Percentiles rank a stretch among this genome's conserved stretches.
Evolutionary conservation across 2,329 filamentous ascomycete species (phyloP).

Genomic region (Apiospora marii): DNA sequence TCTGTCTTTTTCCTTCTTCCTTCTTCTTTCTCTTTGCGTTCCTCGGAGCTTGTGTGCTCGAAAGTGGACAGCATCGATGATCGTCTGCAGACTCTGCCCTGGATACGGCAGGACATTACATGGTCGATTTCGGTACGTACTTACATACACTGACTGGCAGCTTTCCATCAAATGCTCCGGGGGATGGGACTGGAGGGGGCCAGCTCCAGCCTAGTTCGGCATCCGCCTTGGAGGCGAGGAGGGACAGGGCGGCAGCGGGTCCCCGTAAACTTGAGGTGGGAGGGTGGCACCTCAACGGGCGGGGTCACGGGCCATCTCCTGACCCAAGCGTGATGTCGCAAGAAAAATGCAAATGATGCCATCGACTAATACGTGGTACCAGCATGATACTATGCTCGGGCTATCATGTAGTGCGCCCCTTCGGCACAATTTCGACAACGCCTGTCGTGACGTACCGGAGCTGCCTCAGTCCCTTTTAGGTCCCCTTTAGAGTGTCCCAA

Average conservation of each 20-base stretch:
- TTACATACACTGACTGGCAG: background rate
- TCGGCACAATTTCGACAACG: background rate
- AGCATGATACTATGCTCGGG: conserved; percentile 11
- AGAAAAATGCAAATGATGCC: conserved; percentile 26
- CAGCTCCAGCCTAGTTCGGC: background rate
- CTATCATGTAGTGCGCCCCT: background rate
- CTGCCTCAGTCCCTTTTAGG: background rate
- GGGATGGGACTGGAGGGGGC: background rate
- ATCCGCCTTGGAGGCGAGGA: conserved; percentile 6
- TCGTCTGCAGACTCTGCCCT: background rate
- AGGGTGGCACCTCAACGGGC: conserved; percentile 18
- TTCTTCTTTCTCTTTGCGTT: background rate
- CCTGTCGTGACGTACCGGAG: background rate
- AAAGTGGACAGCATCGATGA: conserved; percentile 12
- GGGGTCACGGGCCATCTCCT: background rate
- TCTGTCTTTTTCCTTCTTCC: background rate
- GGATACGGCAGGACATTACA: background rate
- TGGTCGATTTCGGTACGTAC: conserved; percentile 12
- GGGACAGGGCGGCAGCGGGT: background rate
- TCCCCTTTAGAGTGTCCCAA: background rate
- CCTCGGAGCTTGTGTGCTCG: background rate
- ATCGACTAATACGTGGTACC: conserved; percentile 18
- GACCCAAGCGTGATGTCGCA: conserved; percentile 18
- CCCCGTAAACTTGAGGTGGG: conserved; percentile 16
- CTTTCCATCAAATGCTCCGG: background rate